Conservation (phyloP, 495 filamentous ascomycete genomes). For the Xylona heveae region DNA sequence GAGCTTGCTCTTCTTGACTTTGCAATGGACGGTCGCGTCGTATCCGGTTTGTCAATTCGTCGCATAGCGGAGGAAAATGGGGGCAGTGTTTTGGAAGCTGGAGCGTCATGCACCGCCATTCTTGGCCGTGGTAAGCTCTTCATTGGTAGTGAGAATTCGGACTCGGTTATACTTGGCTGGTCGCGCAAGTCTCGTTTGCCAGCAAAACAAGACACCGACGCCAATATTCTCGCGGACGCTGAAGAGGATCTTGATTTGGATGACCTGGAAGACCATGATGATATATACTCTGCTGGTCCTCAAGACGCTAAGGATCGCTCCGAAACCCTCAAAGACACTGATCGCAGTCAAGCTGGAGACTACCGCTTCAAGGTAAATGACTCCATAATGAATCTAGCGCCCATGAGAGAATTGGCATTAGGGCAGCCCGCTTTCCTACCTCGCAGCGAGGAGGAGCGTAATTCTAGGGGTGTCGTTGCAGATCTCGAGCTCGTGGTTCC, state of each 20-base stretch:
- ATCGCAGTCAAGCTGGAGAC: conserved; percentile 26
- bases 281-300: conserved; percentile 33
- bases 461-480: conserved; percentile 21
- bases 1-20: conserved; percentile 59
- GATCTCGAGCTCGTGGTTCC: conserved; percentile 52
- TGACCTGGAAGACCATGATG: conserved; percentile 45
- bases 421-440: conserved; percentile 25
- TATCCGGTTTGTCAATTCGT: conserved; percentile 60
- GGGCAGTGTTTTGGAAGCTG: conserved; percentile 34
- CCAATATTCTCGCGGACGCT: conserved; percentile 28
- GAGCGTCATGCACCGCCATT: conserved; percentile 44
- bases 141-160: conserved; percentile 63
- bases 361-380: conserved; percentile 64
- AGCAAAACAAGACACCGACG: conserved; percentile 23
- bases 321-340: conserved; percentile 9
- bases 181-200: conserved; percentile 28
- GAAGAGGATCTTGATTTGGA: conserved; percentile 29
- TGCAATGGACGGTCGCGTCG: conserved; percentile 75
- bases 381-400: conserved; percentile 49
- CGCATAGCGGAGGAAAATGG: conserved; percentile 35
- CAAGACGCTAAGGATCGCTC: conserved; percentile 14
- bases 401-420: conserved; percentile 49
- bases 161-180: conserved; percentile 69
- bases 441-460: conserved; percentile 21
- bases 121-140: conserved; percentile 58